Evolutionary conservation across 2,329 filamentous ascomycete species (phyloP).

Genomic region (Fusarium caatingaense): DNA sequence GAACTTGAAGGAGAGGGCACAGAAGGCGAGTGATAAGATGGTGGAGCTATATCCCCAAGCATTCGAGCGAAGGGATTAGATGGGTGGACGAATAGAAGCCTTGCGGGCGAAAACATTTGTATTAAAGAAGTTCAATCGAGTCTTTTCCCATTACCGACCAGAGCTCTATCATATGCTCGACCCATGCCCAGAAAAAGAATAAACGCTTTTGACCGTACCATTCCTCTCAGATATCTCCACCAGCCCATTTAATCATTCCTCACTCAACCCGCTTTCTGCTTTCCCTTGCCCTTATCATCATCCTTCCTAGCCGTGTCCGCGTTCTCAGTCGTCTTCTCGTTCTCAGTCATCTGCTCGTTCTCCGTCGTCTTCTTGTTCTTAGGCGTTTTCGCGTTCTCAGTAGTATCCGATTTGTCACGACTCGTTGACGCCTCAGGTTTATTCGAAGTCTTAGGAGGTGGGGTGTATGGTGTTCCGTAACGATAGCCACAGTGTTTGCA

Average conservation of each 20-base stretch:
- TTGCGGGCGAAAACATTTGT: background rate
- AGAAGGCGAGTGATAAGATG: slow-evolving; percentile 13
- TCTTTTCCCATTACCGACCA: background rate
- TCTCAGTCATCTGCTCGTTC: background rate
- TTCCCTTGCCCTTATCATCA: background rate
- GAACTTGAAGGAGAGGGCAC: background rate
- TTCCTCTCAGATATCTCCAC: background rate
- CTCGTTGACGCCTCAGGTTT: background rate
- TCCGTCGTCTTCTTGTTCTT: background rate
- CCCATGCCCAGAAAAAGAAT: background rate
- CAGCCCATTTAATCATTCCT: background rate
- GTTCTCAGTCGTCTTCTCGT: background rate
- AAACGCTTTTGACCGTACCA: background rate
- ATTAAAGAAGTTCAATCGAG: background rate
- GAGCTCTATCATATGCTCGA: background rate
- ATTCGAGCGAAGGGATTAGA: background rate
- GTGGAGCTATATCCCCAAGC: slow-evolving; percentile 10
- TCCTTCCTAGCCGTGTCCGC: background rate
- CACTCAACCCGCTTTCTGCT: background rate
- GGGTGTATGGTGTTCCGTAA: background rate
- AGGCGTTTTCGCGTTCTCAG: background rate
- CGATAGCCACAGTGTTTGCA: background rate
- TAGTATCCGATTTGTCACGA: background rate
- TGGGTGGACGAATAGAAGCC: accelerated
- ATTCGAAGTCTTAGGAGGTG: background rate